Conservation (phyloP, 192 early-diverging fungal species). For the Oehlia diaphana region DNA sequence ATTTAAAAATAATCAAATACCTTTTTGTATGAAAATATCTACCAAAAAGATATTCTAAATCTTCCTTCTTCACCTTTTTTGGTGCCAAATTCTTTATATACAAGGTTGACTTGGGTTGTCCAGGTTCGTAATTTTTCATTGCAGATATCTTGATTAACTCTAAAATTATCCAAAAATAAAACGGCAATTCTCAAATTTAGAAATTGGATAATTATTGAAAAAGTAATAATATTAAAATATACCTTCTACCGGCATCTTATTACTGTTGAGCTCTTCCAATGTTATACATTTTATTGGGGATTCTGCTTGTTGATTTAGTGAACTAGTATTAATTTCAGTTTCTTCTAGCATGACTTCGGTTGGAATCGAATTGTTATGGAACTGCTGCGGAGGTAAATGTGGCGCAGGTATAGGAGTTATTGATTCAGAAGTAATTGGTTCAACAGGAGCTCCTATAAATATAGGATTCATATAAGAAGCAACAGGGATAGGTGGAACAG, state of each 20-base stretch:
- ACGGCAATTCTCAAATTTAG: not conserved
- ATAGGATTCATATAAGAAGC: not conserved
- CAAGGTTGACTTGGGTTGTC: slow-evolving; percentile 36
- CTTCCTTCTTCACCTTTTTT: slow-evolving; percentile 37
- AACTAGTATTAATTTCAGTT: slow-evolving; percentile 2
- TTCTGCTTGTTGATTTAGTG: not conserved
- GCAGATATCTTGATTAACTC: slow-evolving; percentile 41
- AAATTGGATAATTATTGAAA: not conserved
- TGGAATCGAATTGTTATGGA: not conserved
- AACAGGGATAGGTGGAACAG: not conserved
- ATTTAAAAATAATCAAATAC: not conserved
- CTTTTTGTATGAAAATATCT: slow-evolving; percentile 29
- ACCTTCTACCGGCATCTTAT: slow-evolving; percentile 25
- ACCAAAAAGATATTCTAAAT: slow-evolving; percentile 37
- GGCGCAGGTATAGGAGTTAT: not conserved
- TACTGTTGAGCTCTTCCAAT: slow-evolving; percentile 23
- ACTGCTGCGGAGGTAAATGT: not conserved
- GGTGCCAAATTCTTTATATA: slow-evolving; percentile 49
- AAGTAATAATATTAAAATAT: not conserved
- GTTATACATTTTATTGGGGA: slow-evolving; percentile 8
- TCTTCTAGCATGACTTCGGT: not conserved
- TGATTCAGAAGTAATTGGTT: not conserved
- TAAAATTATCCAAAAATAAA: not conserved
- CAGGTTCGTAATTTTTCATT: slow-evolving; percentile 43
- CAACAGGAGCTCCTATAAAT: not conserved